Evolutionary conservation across 1,284 basidiomycete genomes (phyloP).

Genomic region (Tilletiopsis washingtonensis): DNA sequence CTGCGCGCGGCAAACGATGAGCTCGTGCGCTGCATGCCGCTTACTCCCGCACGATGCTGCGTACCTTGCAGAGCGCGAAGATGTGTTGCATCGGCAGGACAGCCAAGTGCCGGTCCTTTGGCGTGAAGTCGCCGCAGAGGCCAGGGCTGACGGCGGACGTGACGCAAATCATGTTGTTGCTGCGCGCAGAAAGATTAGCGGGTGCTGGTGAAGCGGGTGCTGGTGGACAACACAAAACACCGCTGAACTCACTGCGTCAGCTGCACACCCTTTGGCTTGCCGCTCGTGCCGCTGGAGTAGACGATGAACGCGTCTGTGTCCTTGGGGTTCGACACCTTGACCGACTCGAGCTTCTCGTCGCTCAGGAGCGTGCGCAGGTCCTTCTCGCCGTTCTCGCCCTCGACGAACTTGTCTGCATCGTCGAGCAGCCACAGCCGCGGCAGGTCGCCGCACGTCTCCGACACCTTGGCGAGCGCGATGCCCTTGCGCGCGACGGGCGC

Average conservation of each 20-base stretch:
- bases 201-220: too few relatives aligned
- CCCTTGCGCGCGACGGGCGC: conserved; percentile 22
- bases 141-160: conserved; percentile 18
- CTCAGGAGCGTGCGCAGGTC: conserved; percentile 24
- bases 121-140: conserved; percentile 17
- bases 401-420: conserved; percentile 29
- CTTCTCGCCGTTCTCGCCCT: conserved; percentile 16
- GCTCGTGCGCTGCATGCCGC: too few relatives aligned
- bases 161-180: conserved; percentile 27
- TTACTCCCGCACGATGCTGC: too few relatives aligned
- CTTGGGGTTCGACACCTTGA: conserved; percentile 22
- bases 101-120: conserved; percentile 19
- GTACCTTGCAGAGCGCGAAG: conserved; percentile 51
- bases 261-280: conserved; percentile 44
- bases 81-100: conserved; percentile 40
- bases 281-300: conserved; percentile 42
- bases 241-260: conserved; percentile 28
- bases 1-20: too few relatives aligned
- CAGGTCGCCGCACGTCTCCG: conserved; percentile 1
- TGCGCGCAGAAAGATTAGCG: too few relatives aligned
- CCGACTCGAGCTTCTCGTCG: conserved; percentile 15
- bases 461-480: conserved; percentile 14
- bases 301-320: conserved; percentile 27
- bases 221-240: too few relatives aligned
- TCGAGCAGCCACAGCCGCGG: conserved; percentile 38